A percentile compares a stretch with the other conserved stretches of the same genome.
Conservation (phyloP, 2,329 filamentous ascomycete species). For the Pseudogymnoascus sp. region DNA sequence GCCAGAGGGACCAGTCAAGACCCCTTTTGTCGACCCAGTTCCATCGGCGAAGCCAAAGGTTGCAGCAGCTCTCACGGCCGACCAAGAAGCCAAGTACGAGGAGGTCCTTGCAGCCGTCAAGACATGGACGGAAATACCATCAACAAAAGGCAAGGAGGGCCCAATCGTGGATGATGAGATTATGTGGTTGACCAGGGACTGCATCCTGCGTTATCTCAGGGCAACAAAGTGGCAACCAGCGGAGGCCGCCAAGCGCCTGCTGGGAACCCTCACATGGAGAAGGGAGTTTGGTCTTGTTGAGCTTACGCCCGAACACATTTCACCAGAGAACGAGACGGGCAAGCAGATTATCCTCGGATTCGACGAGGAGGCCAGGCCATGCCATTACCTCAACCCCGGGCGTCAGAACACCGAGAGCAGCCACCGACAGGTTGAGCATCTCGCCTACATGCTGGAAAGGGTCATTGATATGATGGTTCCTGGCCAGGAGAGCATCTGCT, state of each 20-base stretch:
- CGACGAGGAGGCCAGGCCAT: conserved; percentile 78
- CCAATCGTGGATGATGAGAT: conserved; percentile 72
- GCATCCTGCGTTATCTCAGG: conserved; percentile 83
- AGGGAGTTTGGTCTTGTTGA: conserved; percentile 74
- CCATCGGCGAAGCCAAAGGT: conserved; percentile 43
- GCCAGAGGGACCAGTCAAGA: conserved; percentile 34
- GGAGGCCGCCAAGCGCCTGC: conserved; percentile 70
- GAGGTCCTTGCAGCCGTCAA: conserved; percentile 62
- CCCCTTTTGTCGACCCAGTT: conserved; percentile 24
- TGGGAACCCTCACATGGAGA: conserved; percentile 76
- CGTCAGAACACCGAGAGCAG: conserved; percentile 86
- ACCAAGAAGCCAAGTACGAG: conserved; percentile 77
- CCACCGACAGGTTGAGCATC: conserved; percentile 81
- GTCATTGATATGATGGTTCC: conserved; percentile 80
- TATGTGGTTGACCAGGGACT: conserved; percentile 87
- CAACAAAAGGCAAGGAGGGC: conserved; percentile 47
- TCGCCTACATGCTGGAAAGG: conserved; percentile 93
- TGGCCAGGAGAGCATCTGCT: conserved; percentile 74
- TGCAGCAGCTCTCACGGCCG: conserved; percentile 49
- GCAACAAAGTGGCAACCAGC: conserved; percentile 83
- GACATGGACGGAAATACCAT: conserved; percentile 62
- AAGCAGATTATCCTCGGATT: conserved; percentile 88
- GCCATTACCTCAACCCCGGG: conserved; percentile 81
- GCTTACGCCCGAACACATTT: conserved; percentile 79
- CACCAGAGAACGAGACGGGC: conserved; percentile 89